Conservation (phyloP, 768 basidiomycete genomes). For the Rhodotorula kratochvilovae region DNA sequence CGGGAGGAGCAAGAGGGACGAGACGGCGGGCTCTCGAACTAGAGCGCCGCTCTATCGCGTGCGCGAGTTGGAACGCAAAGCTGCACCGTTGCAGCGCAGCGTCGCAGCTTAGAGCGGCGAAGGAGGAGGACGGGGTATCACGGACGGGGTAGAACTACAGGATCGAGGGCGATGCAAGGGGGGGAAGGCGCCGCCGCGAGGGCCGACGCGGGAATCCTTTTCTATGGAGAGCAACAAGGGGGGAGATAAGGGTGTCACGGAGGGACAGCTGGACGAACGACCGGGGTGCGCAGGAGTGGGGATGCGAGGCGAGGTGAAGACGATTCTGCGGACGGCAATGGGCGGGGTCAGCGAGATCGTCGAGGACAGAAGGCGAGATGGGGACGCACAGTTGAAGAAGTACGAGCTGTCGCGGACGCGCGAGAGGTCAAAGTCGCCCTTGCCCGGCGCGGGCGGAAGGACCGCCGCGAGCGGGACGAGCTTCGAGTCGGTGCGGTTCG, state of each 20-base stretch:
- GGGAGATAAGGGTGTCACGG: not conserved
- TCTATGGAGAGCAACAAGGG: not conserved
- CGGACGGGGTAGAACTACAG: too few species aligned
- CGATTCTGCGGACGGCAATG: not conserved
- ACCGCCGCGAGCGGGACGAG: slow-evolving; percentile 71
- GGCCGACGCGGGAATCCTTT: not conserved
- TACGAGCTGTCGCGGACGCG: slow-evolving; percentile 75
- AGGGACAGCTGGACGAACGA: not conserved
- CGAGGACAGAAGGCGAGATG: not conserved
- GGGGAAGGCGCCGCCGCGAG: too few species aligned
- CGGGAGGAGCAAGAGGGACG: too few species aligned
- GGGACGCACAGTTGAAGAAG: slow-evolving; percentile 60
- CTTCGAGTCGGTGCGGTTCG: slow-evolving; percentile 34
- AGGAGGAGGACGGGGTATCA: too few species aligned
- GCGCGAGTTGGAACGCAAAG: too few species aligned
- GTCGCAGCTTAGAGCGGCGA: too few species aligned
- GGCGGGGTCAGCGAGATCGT: not conserved
- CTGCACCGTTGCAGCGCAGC: too few species aligned
- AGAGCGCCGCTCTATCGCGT: too few species aligned
- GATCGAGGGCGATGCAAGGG: too few species aligned
- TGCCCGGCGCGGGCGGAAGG: slow-evolving; percentile 73
- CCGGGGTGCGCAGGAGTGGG: not conserved
- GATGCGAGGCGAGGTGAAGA: not conserved
- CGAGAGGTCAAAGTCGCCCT: slow-evolving; percentile 79
- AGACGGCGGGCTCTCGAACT: too few species aligned